Evolutionary conservation across 345 rosid species (phyloP).

Genomic region (Populus euphratica): DNA sequence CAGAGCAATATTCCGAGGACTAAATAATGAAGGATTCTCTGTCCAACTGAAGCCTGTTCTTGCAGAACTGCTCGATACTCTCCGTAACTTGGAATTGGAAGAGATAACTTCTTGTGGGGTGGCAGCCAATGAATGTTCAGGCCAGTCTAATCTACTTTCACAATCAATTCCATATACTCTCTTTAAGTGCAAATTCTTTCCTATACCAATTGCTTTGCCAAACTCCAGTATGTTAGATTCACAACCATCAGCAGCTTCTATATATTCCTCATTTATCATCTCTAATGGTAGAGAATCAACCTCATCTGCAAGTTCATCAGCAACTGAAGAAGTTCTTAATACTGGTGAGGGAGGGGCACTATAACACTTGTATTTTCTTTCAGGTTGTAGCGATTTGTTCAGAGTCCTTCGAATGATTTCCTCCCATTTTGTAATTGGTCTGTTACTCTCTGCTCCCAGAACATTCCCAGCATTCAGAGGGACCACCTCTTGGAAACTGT

Average conservation of each 20-base stretch:
- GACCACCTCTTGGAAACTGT: conserved; percentile 94
- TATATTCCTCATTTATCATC: conserved; percentile 35
- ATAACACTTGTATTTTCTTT: conserved; percentile 54
- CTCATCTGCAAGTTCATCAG: conserved; percentile 59
- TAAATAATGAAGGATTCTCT: conserved; percentile 33
- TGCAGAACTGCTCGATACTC: conserved; percentile 71
- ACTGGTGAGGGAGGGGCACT: conserved; percentile 95
- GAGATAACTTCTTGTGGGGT: conserved; percentile 62
- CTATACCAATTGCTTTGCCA: conserved; percentile 23
- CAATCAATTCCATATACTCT: conserved; percentile 44
- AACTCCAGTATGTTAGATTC: conserved; percentile 24
- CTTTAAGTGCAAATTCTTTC: conserved; percentile 36
- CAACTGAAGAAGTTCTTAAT: conserved; percentile 65
- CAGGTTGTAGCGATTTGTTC: conserved; percentile 56
- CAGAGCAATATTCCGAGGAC: conserved; percentile 34
- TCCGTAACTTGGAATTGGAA: conserved; percentile 54
- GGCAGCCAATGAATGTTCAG: conserved; percentile 71
- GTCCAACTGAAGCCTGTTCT: conserved; percentile 48
- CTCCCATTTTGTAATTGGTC: conserved; percentile 93
- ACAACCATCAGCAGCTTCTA: conserved; percentile 18
- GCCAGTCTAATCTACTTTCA: conserved; percentile 65
- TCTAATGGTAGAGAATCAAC: conserved; percentile 45
- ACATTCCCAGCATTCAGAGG: conserved; percentile 95
- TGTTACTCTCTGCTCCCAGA: conserved; percentile 82
- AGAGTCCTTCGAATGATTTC: conserved; percentile 79